A percentile compares a stretch with the other conserved stretches of the same genome.
Conservation (phyloP, 257 asterid genomes). For the Solanum chilense region DNA sequence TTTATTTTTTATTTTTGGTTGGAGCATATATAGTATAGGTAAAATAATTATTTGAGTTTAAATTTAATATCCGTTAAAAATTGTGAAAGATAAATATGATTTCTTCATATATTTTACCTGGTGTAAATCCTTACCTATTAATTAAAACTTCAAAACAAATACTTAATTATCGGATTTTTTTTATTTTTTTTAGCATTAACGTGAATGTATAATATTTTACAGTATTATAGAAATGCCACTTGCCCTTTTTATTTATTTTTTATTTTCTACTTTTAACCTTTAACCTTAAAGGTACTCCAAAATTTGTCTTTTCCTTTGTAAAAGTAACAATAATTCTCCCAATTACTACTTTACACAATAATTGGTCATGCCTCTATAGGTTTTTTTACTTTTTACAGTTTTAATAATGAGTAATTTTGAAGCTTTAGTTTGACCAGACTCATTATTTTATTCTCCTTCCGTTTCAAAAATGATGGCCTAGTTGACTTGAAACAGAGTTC, state of each 20-base stretch:
- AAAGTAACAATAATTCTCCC: neutral
- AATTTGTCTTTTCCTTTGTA: neutral
- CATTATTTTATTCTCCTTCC: neutral
- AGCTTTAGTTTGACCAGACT: neutral
- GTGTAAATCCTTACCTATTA: accelerated
- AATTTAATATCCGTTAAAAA: no score
- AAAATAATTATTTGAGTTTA: neutral
- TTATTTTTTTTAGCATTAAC: neutral
- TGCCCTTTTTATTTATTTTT: neutral
- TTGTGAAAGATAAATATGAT: no score
- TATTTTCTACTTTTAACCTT: neutral
- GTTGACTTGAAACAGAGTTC: accelerated
- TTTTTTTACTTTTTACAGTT: neutral
- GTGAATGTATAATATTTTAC: neutral
- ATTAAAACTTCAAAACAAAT: no score
- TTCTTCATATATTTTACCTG: neutral
- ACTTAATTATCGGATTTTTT: accelerated
- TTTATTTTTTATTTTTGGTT: neutral
- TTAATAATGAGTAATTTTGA: neutral
- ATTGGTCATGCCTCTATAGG: neutral
- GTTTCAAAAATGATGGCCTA: no score
- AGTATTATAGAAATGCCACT: neutral
- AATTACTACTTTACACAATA: neutral
- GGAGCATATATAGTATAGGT: neutral
- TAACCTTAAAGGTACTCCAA: neutral